Percentiles rank a stretch among this genome's conserved stretches.
Conservation (phyloP, 352 stramenopile species). For the Halophytophthora polymorphica region DNA sequence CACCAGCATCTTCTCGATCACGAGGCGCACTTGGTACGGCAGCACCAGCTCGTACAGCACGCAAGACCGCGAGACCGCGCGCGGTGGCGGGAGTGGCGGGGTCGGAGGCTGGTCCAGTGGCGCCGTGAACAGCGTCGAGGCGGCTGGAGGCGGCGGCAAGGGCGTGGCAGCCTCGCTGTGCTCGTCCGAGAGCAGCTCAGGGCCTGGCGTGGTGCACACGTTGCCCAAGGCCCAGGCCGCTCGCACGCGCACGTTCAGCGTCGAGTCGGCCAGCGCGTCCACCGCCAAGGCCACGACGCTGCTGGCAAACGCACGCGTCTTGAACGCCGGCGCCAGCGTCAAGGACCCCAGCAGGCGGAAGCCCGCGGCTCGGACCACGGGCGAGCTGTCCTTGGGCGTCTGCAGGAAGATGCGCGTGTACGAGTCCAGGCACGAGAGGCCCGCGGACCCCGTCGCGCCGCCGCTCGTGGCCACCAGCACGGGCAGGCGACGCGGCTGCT, state of each 20-base stretch:
- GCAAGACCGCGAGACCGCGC: not conserved
- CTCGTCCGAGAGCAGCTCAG: slow-evolving; percentile 32
- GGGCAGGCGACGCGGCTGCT: slow-evolving; percentile 30
- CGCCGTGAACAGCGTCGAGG: slow-evolving; percentile 11
- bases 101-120: slow-evolving; percentile 11
- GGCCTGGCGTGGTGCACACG: slow-evolving; percentile 77
- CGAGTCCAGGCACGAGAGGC: slow-evolving; percentile 46
- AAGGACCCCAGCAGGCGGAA: slow-evolving; percentile 79
- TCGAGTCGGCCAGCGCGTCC: slow-evolving; percentile 64
- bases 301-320: slow-evolving; percentile 65
- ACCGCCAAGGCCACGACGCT: slow-evolving; percentile 61
- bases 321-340: slow-evolving; percentile 70
- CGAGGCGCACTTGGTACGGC: slow-evolving; percentile 49
- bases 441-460: slow-evolving; percentile 16
- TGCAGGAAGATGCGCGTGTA: slow-evolving; percentile 77
- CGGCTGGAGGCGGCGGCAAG: slow-evolving; percentile 8
- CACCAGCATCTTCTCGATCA: slow-evolving; percentile 85
- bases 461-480: slow-evolving; percentile 34
- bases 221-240: slow-evolving; percentile 84
- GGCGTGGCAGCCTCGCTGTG: slow-evolving; percentile 1
- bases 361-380: slow-evolving; percentile 72
- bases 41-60: slow-evolving; percentile 70
- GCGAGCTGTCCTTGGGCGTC: slow-evolving; percentile 73
- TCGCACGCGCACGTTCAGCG: slow-evolving; percentile 82
- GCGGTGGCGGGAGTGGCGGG: slow-evolving; percentile 6